These are phyloP conservation scores for Brassica balearica DNA, from an alignment of 441 rosid species.

Conservation along the genomic window DNA sequence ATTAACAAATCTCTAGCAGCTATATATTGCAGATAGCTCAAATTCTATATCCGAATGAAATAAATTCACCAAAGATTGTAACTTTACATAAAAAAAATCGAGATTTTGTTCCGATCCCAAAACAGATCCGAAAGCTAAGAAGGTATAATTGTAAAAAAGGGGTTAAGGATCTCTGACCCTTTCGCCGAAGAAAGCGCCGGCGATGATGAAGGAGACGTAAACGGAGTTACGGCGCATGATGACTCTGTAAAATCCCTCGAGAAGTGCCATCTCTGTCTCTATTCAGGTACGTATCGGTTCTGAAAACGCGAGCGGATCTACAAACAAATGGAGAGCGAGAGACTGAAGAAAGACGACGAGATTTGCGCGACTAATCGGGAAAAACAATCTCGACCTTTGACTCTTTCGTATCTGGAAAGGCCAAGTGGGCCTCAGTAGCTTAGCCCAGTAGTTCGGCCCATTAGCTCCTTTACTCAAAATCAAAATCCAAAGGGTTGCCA, in stretches of 20 bases:
- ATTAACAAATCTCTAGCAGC: too few relatives aligned
- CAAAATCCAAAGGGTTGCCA: background rate
- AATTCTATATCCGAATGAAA: background rate
- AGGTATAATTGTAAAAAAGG: background rate
- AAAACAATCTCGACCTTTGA: conserved; percentile 16
- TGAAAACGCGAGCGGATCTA: conserved; percentile 23
- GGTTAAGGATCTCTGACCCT: conserved; percentile 54
- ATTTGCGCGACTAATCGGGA: background rate
- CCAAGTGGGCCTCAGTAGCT: background rate
- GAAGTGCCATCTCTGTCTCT: conserved; percentile 55
- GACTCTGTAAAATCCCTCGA: conserved; percentile 78
- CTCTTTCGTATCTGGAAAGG: conserved; percentile 29
- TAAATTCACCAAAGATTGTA: background rate
- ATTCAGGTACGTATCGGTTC: conserved; percentile 22
- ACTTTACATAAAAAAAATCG: conserved; percentile 5
- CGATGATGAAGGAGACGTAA: conserved; percentile 92
- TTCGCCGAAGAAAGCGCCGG: conserved; percentile 96
- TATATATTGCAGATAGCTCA: background rate
- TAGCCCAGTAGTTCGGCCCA: background rate
- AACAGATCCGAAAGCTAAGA: background rate
- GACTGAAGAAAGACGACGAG: conserved; percentile 20
- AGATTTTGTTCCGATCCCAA: background rate
- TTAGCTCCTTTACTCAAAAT: background rate
- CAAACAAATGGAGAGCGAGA: conserved; percentile 17
- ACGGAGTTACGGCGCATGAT: conserved; percentile 97